Evolutionary conservation across 2,329 filamentous ascomycete genomes (phyloP).

Genomic region (Aspergillus ochraceus): DNA sequence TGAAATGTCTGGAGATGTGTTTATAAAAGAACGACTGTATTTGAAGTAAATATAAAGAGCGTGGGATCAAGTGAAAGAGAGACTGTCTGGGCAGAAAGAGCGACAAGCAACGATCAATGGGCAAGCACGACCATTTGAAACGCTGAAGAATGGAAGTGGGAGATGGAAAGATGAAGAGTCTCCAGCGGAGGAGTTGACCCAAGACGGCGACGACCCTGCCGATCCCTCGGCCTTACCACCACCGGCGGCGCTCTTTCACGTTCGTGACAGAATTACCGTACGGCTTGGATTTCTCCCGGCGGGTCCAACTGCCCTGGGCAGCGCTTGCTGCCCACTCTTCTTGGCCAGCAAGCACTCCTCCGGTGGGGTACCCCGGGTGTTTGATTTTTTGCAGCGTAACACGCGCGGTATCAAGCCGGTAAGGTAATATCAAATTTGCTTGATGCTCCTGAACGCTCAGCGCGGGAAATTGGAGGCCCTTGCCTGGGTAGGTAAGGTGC

Average conservation of each 20-base stretch:
- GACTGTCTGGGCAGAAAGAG: background rate
- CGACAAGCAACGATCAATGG: background rate
- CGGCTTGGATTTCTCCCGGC: no score
- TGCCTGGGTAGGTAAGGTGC: background rate
- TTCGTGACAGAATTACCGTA: background rate
- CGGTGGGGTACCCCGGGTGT: background rate
- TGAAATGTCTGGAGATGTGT: conserved; percentile 22
- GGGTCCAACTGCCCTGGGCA: no score
- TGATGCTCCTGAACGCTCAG: background rate
- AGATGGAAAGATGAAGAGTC: conserved; percentile 2
- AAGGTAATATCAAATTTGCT: background rate
- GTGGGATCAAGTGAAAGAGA: background rate
- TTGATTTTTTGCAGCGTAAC: background rate
- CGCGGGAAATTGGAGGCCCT: background rate
- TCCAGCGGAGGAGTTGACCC: conserved; percentile 2
- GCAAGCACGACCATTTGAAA: background rate
- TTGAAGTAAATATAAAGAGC: conserved; percentile 6
- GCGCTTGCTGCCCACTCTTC: background rate
- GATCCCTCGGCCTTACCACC: conserved; percentile 3
- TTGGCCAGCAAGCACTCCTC: background rate
- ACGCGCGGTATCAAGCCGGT: background rate
- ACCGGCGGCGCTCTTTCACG: background rate
- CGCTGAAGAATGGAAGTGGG: conserved; percentile 15
- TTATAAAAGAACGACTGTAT: conserved; percentile 3
- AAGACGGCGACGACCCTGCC: conserved; percentile 6